Evolutionary conservation across 129 eudicot genomes (phyloP), one percentile per base, ranked within the genome.

Genomic region (Flaveria sonorensis): DNA sequence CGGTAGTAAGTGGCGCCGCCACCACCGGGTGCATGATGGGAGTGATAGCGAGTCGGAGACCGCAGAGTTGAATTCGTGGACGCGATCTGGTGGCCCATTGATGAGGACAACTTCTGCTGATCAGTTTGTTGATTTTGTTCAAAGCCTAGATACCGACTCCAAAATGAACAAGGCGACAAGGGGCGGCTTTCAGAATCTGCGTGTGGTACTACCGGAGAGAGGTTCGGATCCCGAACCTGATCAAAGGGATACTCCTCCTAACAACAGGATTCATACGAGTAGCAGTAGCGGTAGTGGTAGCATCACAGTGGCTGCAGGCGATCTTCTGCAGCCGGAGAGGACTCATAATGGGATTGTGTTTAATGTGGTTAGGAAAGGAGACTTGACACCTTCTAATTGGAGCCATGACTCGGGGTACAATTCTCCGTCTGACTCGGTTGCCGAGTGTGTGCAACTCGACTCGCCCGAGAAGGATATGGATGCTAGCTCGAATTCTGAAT

Each of bases 21-120:
- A 83, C 82, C 93, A 89, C 12, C 40, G 40, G 7, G 23, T 19
- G 18, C 90, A 89, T 9, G 97, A 91, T 6, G 92, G 92, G 14
- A 91, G 93, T 43, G 99, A 91, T 73, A 87, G 97, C 13, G 97
- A 94, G 63, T 81, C 99, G 15, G 97, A 94, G 73, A 74, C 75
- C 20, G 79, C 72, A 2, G 97, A 89, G 48, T 71, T 71, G 46
- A 81, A 76, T 43, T 52, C 99, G 0, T 94, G 99, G 99, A 94
- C 97, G 8, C 83, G 96, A 72, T 89, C 92, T 0, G 96, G 99
- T 19, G 99, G 99, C 2, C 99, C 97, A 67, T 67, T 94, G 61
- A 94, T 94, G 99, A 85, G 99, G 85, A 91, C 99, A 2, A 80
- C 94, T 2, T 94, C 99, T 0, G 96, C 97, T 0, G 92, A 91